Base-by-base conservation (phyloP, 257 asterid species). In the Nicotiana sylvestris region DNA sequence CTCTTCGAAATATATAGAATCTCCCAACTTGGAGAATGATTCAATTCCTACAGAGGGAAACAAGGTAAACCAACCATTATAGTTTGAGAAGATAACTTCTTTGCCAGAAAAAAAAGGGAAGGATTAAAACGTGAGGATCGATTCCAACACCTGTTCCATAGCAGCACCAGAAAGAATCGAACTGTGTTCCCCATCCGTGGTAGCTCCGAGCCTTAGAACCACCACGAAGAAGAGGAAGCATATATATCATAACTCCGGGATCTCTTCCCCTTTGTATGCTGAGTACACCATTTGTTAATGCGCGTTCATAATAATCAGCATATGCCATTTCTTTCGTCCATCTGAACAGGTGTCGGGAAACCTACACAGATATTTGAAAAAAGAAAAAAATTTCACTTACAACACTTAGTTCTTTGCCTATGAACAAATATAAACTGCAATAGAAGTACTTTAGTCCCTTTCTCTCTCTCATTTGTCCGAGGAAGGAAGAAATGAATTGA, bases 11-110 rank as follows among this genome's bases (percentile, higher is more conserved):
- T 94, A 96, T 79, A 94, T 93, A 0, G 99, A 90, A 84, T 96
- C 98, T 84, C 99, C 99, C 86, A 96, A 77, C 88, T 96, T 96
- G 21, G 99, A 89, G 85, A 96, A 96, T 1, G 99, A 93, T 76
- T 96, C 99, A 43, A 91, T 90, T 57, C 97, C 99, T 95, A 33
- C 13, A 82, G 2, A 49, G 39, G 39, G 15, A 18, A 25, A 35
- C 51, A 25, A 43, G 13, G 39, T 61, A 74, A 27, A 7, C 27
- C 51, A 43, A 43, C 51, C 12, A 43, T 43, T 43, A 13, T 53
- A 53, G 58, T 53, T 53, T 53, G 58, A 53, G 58, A 11, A 3
- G 4, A 53, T 3, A 53, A 53, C 58, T 53, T 53, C 69, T 33
- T 80, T 58, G 56, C 30, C 58, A 64, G 37, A 80, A n/a, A 27